These are phyloP conservation scores for Picochlorum sp. DNA, from an alignment of 139 green algal genomes.

Conservation along the genomic window DNA sequence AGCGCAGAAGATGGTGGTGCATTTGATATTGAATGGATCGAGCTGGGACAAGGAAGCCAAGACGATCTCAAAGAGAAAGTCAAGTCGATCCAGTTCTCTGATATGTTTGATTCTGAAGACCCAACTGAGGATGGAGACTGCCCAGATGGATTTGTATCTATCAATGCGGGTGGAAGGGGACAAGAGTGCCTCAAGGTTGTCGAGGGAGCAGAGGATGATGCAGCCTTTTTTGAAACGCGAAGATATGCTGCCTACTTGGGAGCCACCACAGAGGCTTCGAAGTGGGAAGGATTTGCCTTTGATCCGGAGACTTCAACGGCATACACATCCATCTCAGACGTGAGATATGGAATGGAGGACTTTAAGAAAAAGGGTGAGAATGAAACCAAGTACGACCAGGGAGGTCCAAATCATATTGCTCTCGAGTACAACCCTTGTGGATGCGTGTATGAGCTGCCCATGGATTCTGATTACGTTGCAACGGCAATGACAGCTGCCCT, in stretches of 20 bases:
- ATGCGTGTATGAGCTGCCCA: constrained; percentile 20
- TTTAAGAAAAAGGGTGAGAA: neutral
- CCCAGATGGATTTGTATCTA: constrained; percentile 21
- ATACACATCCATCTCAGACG: constrained; percentile 14
- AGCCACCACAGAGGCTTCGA: constrained; percentile 42
- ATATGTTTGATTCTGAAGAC: constrained; percentile 32
- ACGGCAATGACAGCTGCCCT: constrained; percentile 14
- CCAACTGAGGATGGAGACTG: constrained; percentile 7
- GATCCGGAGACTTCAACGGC: constrained; percentile 1
- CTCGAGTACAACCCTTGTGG: constrained; percentile 27
- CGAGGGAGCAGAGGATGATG: constrained; percentile 26
- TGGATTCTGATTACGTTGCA: constrained; percentile 3
- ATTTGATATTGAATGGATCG: constrained; percentile 16
- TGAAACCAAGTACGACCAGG: constrained; percentile 5
- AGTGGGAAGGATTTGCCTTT: constrained; percentile 45
- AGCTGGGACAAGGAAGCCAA: constrained; percentile 11
- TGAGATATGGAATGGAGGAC: constrained; percentile 26
- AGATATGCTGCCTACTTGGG: constrained; percentile 26
- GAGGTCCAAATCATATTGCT: constrained; percentile 7
- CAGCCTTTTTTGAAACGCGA: constrained; percentile 42
- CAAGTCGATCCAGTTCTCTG: constrained; percentile 12
- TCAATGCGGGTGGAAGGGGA: constrained; percentile 1
- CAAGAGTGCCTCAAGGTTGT: constrained; percentile 37
- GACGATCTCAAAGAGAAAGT: neutral
- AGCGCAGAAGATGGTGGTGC: neutral